phyloP scores from a whole-genome alignment of 2,329 filamentous ascomycete species.

The Curvularia verruculosa region DNA sequence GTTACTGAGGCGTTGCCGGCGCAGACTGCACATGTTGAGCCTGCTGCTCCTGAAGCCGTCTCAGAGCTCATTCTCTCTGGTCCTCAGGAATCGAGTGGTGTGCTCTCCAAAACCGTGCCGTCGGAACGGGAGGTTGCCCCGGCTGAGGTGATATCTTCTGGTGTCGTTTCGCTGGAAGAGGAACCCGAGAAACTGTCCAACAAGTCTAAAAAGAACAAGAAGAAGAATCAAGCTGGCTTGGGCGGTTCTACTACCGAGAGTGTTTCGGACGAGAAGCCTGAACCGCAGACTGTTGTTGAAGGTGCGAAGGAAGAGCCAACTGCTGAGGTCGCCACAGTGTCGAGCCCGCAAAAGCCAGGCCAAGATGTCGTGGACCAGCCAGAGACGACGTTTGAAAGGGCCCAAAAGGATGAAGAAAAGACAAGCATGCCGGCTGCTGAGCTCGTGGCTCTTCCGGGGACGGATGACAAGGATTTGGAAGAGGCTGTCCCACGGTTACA shows the following conservation, averaged over 20 bases:
- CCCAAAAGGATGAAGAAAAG: conserved; percentile 7
- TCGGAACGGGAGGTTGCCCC: neutral
- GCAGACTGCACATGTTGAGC: neutral
- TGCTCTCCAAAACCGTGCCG: neutral
- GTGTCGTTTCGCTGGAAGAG: conserved; percentile 11
- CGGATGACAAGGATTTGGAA: conserved; percentile 3
- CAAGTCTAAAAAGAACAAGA: conserved; percentile 54
- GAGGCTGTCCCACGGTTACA: too few relatives aligned
- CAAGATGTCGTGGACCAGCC: neutral
- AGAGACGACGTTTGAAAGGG: neutral
- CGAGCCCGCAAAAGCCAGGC: neutral
- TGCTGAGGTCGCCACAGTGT: conserved; percentile 1
- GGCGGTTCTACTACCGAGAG: conserved; percentile 3
- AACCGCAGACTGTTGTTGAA: conserved; percentile 1
- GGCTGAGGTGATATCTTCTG: too few relatives aligned
- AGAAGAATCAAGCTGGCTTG: conserved; percentile 26
- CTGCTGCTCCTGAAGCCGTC: neutral
- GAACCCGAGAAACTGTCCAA: conserved; percentile 41
- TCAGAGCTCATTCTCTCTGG: neutral
- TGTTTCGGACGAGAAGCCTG: neutral
- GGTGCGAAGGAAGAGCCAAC: neutral
- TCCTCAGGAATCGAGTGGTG: too few relatives aligned
- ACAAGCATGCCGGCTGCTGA: neutral
- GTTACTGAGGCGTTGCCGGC: neutral
- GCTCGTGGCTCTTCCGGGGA: conserved; percentile 5